phyloP scores from a whole-genome alignment of 1,284 basidiomycete species.

The Leccinum subrobustum region DNA sequence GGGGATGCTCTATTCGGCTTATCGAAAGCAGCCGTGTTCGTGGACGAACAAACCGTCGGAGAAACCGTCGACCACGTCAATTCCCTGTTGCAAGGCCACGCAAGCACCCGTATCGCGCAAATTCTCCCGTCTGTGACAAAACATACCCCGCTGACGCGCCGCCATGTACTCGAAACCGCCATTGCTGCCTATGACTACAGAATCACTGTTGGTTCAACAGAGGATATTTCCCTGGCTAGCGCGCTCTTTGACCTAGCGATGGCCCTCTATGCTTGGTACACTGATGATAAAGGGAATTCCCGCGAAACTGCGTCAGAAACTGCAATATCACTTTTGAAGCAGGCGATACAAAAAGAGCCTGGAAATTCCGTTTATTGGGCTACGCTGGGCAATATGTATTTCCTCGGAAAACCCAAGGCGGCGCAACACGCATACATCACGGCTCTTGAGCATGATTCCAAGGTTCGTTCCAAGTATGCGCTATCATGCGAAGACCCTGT shows the following conservation, averaged over 20 bases:
- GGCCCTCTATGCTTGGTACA: constrained; percentile 56
- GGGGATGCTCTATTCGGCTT: constrained; percentile 78
- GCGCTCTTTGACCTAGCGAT: constrained; percentile 80
- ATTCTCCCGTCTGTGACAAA: constrained; percentile 37
- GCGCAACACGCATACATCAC: constrained; percentile 94
- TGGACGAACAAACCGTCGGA: constrained; percentile 41
- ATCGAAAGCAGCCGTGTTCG: constrained; percentile 46
- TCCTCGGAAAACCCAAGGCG: constrained; percentile 62
- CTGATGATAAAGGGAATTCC: constrained; percentile 32
- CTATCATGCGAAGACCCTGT: constrained; percentile 5
- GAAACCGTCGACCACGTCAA: constrained; percentile 38
- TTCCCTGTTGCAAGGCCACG: constrained; percentile 38
- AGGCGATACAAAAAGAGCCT: constrained; percentile 77
- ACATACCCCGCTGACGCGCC: constrained; percentile 32
- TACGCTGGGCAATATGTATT: constrained; percentile 74
- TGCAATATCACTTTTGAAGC: constrained; percentile 64
- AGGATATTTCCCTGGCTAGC: constrained; percentile 55
- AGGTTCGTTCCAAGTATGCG: constrained; percentile 45
- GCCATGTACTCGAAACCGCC: constrained; percentile 54
- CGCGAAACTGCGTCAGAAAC: constrained; percentile 44
- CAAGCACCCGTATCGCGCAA: constrained; percentile 42
- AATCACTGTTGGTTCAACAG: constrained; percentile 64
- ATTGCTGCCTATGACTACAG: constrained; percentile 74
- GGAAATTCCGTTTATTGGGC: constrained; percentile 82
- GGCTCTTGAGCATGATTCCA: constrained; percentile 82